phyloP scores from a whole-genome alignment of 192 early-diverging fungal species.

The Backusella australiensis region DNA sequence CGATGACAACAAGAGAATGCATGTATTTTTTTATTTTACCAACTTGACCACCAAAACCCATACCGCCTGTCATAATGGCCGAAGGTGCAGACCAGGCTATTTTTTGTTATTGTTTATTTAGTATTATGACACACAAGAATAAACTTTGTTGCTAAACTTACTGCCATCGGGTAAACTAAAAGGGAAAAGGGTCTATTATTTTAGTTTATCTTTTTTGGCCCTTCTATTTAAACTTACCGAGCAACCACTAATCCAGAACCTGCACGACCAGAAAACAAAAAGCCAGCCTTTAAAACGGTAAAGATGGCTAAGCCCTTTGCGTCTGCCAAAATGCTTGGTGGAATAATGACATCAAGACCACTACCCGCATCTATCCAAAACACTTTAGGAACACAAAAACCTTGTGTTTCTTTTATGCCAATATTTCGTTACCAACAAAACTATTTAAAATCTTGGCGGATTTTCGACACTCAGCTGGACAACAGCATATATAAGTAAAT shows the following conservation, averaged over 20 bases:
- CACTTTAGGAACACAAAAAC: not conserved
- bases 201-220: not conserved
- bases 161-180: slow-evolving; percentile 67
- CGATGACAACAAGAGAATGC: not conserved
- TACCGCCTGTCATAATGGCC: slow-evolving; percentile 74
- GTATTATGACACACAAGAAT: not conserved
- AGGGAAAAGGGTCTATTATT: not conserved
- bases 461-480: slow-evolving; percentile 25
- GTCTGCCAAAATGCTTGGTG: slow-evolving; percentile 58
- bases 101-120: not conserved
- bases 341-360: slow-evolving; percentile 68
- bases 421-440: slow-evolving; percentile 17
- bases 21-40: slow-evolving; percentile 17
- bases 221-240: slow-evolving; percentile 32
- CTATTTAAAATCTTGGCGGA: slow-evolving; percentile 28
- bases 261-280: slow-evolving; percentile 84
- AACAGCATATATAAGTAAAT: not conserved
- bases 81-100: slow-evolving; percentile 79
- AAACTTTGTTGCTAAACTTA: slow-evolving; percentile 35
- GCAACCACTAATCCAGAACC: slow-evolving; percentile 93
- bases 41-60: slow-evolving; percentile 82
- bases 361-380: slow-evolving; percentile 24
- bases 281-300: slow-evolving; percentile 92
- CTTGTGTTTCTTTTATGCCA: not conserved
- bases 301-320: slow-evolving; percentile 92